These are phyloP conservation scores for Fusarium algeriense DNA, from an alignment of 2,329 filamentous ascomycete species.

Conservation along the genomic window DNA sequence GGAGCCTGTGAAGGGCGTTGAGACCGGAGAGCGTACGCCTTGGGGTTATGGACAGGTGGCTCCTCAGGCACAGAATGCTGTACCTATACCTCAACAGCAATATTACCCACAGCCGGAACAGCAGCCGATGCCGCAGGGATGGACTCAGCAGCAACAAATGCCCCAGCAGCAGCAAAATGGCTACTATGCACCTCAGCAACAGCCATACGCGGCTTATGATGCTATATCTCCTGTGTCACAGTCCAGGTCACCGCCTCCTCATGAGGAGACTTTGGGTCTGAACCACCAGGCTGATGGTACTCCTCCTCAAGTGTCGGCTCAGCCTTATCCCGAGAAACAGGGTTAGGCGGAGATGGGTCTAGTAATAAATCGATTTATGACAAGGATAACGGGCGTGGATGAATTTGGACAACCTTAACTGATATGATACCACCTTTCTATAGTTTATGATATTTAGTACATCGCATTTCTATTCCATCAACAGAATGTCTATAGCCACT, in stretches of 20 bases:
- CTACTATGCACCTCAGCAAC: constrained; percentile 5
- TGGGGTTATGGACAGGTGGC: constrained; percentile 40
- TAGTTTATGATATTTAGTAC: constrained; percentile 2
- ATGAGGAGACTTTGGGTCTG: constrained; percentile 49
- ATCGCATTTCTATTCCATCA: neutral
- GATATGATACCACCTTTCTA: constrained; percentile 41
- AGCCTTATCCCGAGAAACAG: constrained; percentile 45
- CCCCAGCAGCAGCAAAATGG: neutral
- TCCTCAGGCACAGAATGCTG: constrained; percentile 2
- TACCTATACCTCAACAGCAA: constrained; percentile 15
- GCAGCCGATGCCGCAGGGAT: neutral
- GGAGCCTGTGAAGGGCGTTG: constrained; percentile 27
- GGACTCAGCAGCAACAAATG: neutral
- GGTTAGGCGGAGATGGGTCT: neutral
- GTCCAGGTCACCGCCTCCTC: constrained; percentile 39
- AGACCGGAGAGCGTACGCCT: constrained; percentile 21
- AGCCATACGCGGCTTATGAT: neutral
- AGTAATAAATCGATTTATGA: neutral
- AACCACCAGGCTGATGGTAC: constrained; percentile 51
- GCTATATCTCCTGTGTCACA: constrained; percentile 7
- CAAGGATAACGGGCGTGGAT: neutral
- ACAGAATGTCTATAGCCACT: neutral
- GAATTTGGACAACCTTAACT: constrained; percentile 8
- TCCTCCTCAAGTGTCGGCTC: constrained; percentile 25
- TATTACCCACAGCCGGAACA: neutral